Evolutionary conservation across 1,284 basidiomycete genomes (phyloP), one percentile per base, ranked within the genome.

Genomic region (Mrakiaceae sp.): DNA sequence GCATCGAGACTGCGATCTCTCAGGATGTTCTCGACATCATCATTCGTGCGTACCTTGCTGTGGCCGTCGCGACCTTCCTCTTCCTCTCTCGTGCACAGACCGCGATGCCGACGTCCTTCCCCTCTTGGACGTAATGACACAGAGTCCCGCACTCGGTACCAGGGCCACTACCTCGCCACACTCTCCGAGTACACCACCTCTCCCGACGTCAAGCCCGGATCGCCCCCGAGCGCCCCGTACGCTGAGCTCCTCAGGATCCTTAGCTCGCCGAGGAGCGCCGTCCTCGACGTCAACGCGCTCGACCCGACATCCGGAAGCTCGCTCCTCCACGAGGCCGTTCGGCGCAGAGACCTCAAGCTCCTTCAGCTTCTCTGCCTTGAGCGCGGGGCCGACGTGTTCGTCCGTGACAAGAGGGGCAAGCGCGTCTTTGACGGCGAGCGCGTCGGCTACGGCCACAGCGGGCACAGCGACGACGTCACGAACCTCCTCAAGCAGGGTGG

Each of bases 381-480:
- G 60, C 86, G 86, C 10, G 93, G 93, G 1, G 92, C 90, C 0
- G 92, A 96, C 72, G 88, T 96, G 1, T 94, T 95, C 70, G 87
- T 88, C 1, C 81, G 92, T 5, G 90, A 98, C 75, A 81, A 84
- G 47, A 81, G 79, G 62, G 91, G 93, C 8, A 85, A 85, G 71
- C 81, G 86, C 67, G 85, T 89, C 0, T 81, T 85, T 60, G 91
- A 96, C 61, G 74, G 76, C n/a, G 78, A 81, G 42, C 80, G 78
- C 64, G 44, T 76, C 74, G 59, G 84, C 69, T 90, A 95, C 71
- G 81, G 86, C 48, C 43, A 57, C 7, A 44, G 44, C 46, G 27
- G 49, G 14, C 42, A 40, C 4, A 47, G 52, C 49, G 64, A 66
- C 54, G 59, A 66, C 50, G 60, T 66, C 6, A 54, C 51, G 16